Evolutionary conservation across 768 basidiomycete species (phyloP).

Genomic region (Ramaria sp.): DNA sequence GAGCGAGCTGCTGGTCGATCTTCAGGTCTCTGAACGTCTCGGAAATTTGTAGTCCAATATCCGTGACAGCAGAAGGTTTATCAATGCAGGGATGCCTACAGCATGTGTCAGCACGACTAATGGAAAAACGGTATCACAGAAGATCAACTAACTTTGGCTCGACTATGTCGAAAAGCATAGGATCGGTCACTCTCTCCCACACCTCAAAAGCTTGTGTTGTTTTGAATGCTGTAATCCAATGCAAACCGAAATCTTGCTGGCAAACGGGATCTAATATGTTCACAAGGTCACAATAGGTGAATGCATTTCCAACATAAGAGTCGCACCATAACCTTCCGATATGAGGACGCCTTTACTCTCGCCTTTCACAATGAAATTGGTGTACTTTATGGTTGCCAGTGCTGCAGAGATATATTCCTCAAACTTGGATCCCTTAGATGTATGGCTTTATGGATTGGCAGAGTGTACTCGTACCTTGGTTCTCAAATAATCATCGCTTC

Average conservation of each 20-base stretch:
- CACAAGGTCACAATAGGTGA: too few species aligned
- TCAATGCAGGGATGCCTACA: slow-evolving; percentile 87
- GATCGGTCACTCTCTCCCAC: slow-evolving; percentile 88
- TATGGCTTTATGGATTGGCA: neutral
- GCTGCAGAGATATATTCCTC: slow-evolving; percentile 92
- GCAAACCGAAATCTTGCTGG: slow-evolving; percentile 75
- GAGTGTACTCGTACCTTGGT: slow-evolving; percentile 44
- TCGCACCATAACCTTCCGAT: slow-evolving; percentile 45
- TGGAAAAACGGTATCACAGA: neutral
- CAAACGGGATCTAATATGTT: slow-evolving; percentile 31
- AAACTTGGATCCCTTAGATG: slow-evolving; percentile 35
- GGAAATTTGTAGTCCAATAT: slow-evolving; percentile 82
- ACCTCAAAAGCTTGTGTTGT: slow-evolving; percentile 78
- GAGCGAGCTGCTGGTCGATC: slow-evolving; percentile 86
- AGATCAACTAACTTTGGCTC: slow-evolving; percentile 62
- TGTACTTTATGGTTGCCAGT: slow-evolving; percentile 81
- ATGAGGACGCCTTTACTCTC: slow-evolving; percentile 55
- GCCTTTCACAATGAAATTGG: slow-evolving; percentile 69
- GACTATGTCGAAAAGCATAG: slow-evolving; percentile 87
- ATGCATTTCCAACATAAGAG: neutral
- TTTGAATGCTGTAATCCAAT: slow-evolving; percentile 85
- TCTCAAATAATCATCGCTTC: slow-evolving; percentile 91
- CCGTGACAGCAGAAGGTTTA: slow-evolving; percentile 79
- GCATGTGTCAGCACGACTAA: slow-evolving; percentile 5
- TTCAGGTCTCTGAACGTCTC: slow-evolving; percentile 94